Base-by-base conservation (phyloP, 2,329 filamentous ascomycete species). In the Cladosporium oxysporum region DNA sequence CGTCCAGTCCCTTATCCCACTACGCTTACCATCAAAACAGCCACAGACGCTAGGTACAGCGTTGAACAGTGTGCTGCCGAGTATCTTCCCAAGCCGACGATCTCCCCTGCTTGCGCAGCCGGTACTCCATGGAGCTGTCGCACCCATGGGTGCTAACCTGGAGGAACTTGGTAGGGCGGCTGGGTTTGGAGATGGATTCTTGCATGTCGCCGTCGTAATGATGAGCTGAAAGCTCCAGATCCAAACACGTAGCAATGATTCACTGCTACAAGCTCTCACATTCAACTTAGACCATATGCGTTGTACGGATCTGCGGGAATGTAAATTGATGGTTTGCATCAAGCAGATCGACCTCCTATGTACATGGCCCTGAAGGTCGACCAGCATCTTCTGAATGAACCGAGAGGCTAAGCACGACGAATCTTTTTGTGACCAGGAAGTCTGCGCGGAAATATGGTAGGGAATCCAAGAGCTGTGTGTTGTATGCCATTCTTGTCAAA, bases 181-280 rank as follows among this genome's bases (percentile, higher is more conserved):
- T 4, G 88, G 92, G 1, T 98, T 97, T 81, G 88, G 92, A 0
- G 95, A 99, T 79, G 95, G 95, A 0, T 99, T 93, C 90, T 78
- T 97, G 29, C 92, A 92, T 77, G 79, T 97, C 50, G 91, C 92
- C 62, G 86, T 97, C 5, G 84, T 89, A 23, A 90, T 96, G 81
- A 83, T 92, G 75, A 81, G 80, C 16, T 85, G 74, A 78, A 18
- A 49, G 37, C 4, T 8, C 52, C 28, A 33, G 28, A 55, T 33
- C 26, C 33, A 3, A 33, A 47, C 8, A 21, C 2, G 41, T 33
- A 33, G 16, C n/a, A 14, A 33, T 55, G 28, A 33, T 31, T 5
- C 14, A 21, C 18, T 12, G 52, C 28, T 21, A 21, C 26, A 29
- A 18, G 31, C 18, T 55, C 50, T 53, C 4, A 33, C 6, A 8